phyloP scores from a whole-genome alignment of 805 yeast species.

The Kodamaea jinghongensis region DNA sequence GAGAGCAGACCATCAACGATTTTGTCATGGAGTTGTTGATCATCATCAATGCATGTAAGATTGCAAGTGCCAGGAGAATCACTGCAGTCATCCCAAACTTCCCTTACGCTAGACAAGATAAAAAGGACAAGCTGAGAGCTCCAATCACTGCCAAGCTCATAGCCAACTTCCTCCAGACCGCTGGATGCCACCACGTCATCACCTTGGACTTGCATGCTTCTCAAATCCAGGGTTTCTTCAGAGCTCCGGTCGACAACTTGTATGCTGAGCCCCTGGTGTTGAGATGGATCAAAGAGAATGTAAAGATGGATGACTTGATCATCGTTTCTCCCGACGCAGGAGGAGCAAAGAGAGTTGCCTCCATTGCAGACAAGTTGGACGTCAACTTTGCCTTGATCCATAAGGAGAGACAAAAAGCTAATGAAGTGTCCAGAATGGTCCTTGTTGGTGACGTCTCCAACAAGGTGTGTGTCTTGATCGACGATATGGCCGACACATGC shows the following conservation, averaged over 20 bases:
- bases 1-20: constrained; percentile 73
- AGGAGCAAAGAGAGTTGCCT: constrained; percentile 96
- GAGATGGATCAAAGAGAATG: constrained; percentile 69
- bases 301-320: constrained; percentile 58
- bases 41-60: constrained; percentile 89
- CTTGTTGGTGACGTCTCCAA: constrained; percentile 90
- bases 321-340: constrained; percentile 98
- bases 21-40: constrained; percentile 82
- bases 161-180: constrained; percentile 87
- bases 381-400: constrained; percentile 93
- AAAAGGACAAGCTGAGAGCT: constrained; percentile 93
- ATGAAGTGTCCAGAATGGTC: constrained; percentile 93
- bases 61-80: constrained; percentile 92
- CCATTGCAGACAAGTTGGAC: constrained; percentile 87
- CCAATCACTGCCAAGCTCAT: constrained; percentile 94
- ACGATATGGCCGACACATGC: constrained; percentile 98
- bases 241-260: constrained; percentile 91
- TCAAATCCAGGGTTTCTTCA: constrained; percentile 95
- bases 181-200: constrained; percentile 93
- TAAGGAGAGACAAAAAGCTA: constrained; percentile 92
- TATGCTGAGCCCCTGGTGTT: constrained; percentile 93
- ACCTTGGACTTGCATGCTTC: constrained; percentile 98
- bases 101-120: constrained; percentile 97
- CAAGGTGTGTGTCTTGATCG: constrained; percentile 82
- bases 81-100: constrained; percentile 95